Percentiles rank a stretch among this genome's conserved stretches.
phyloP scores from a whole-genome alignment of 2,329 filamentous ascomycete species.

The Lasiodiplodia gonubiensis region DNA sequence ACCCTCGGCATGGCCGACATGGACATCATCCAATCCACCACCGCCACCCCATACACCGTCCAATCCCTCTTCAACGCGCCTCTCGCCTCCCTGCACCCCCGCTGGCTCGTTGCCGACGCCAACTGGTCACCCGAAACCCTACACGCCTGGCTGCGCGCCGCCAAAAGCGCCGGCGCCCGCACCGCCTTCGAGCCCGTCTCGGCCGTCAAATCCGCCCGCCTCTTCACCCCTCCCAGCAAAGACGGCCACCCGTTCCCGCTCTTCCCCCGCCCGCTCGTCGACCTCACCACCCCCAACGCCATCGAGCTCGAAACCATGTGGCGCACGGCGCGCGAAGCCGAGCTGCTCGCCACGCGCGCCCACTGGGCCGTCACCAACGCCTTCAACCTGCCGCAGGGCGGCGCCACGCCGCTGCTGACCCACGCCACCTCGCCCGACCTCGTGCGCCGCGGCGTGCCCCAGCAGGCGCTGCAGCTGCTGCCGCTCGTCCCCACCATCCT shows the following conservation, averaged over 20 bases:
- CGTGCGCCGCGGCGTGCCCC: constrained; percentile 80
- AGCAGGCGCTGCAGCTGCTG: constrained; percentile 81
- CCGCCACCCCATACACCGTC: constrained; percentile 27
- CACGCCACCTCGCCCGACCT: constrained; percentile 69
- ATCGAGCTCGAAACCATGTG: constrained; percentile 84
- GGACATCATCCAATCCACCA: constrained; percentile 70
- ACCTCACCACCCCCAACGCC: constrained; percentile 81
- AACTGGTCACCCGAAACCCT: constrained; percentile 79
- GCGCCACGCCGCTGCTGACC: constrained; percentile 74
- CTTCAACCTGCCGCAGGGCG: constrained; percentile 72
- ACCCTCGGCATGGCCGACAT: constrained; percentile 97
- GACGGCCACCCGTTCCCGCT: constrained; percentile 40
- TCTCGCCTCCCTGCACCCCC: constrained; percentile 65
- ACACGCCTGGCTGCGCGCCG: constrained; percentile 69
- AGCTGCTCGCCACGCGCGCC: constrained; percentile 69
- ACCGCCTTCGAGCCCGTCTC: constrained; percentile 92
- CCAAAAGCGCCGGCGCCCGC: constrained; percentile 60
- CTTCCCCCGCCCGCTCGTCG: constrained; percentile 69
- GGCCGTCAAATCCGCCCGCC: constrained; percentile 72
- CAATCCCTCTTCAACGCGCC: constrained; percentile 52
- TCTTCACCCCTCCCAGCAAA: constrained; percentile 59
- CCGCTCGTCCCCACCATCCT: constrained; percentile 86
- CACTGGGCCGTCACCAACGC: constrained; percentile 86
- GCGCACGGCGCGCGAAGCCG: constrained; percentile 67
- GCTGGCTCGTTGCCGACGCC: constrained; percentile 76